Conservation (phyloP, 208 protist genomes). For the Novymonas esmeraldas region DNA sequence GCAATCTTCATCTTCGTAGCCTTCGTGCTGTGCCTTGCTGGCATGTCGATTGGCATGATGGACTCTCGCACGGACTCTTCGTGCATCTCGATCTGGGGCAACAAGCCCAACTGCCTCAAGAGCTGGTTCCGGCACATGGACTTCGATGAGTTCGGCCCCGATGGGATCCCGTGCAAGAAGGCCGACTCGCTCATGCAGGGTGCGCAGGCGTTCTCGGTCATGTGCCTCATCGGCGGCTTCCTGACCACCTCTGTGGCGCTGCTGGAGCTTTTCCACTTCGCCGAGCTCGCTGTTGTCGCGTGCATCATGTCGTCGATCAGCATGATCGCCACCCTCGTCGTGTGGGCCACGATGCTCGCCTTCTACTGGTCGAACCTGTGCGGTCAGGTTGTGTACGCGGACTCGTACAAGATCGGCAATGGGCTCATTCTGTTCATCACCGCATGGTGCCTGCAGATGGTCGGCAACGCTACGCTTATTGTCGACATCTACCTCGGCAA, state of each 20-base stretch:
- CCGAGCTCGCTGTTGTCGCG: constrained; percentile 59
- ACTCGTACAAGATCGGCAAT: constrained; percentile 45
- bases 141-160: constrained; percentile 32
- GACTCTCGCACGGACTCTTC: constrained; percentile 25
- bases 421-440: constrained; percentile 62
- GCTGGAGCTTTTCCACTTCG: constrained; percentile 55
- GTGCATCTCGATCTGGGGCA: constrained; percentile 64
- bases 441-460: constrained; percentile 56
- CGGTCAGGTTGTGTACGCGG: constrained; percentile 37
- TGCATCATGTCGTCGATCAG: constrained; percentile 60
- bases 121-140: constrained; percentile 58
- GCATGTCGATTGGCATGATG: constrained; percentile 56
- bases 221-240: constrained; percentile 65
- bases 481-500: constrained; percentile 39
- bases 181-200: constrained; percentile 49
- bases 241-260: constrained; percentile 39
- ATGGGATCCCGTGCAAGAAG: constrained; percentile 44
- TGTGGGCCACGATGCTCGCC: constrained; percentile 57
- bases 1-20: constrained; percentile 38
- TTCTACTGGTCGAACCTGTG: constrained; percentile 61
- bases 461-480: constrained; percentile 37
- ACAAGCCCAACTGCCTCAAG: constrained; percentile 51
- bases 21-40: constrained; percentile 53
- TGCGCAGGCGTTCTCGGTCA: constrained; percentile 66
- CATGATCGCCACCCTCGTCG: constrained; percentile 50